Evolutionary conservation across 331 rosid species (phyloP), one percentile per base, ranked within the genome.

Genomic region (Acacia pycnantha): DNA sequence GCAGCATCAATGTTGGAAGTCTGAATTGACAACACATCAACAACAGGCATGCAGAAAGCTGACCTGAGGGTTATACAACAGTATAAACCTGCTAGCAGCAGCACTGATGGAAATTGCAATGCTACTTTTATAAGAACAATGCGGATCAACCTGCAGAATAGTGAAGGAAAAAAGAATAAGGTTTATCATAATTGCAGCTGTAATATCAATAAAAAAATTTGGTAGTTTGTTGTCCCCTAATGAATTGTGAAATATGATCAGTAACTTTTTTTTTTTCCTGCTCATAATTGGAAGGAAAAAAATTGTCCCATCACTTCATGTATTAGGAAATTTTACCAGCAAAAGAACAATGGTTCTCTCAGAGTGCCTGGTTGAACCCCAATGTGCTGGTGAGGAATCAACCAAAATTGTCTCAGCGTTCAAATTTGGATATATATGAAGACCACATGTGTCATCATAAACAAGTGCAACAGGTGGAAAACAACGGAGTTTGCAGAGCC

Each of bases 401-500:
- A 94, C 99, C 72, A 94, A 78, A 82, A 96, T 84, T 27, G 88
- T 91, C 82, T 91, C 93, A 46, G 90, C 86, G 61, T 83, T 81
- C 87, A 96, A 80, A 87, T 94, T 91, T 48, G 95, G 97, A 86
- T 88, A 96, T 82, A 90, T 81, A 73, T 94, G 90, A 88, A 96
- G 97, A 80, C 99, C 98, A 81, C 97, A 87, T 76, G 83, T 89
- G 26, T 88, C 90, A 88, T 96, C 99, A 98, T 98, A 96, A 78
- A 93, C 98, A 48, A 96, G 89, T 67, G 97, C 99, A 76, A 91
- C 90, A 79, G 99, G 98, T 33, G 99, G 99, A 79, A 96, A 96
- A 89, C 99, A 96, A 33, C 98, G 97, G 82, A 93, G 85, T 86
- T 92, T 91, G 82, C 99, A 96, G 54, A 96, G 94, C 89, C 90